Base-by-base conservation (phyloP, 2,329 filamentous ascomycete species). In the Aspergillus arachidicola region DNA sequence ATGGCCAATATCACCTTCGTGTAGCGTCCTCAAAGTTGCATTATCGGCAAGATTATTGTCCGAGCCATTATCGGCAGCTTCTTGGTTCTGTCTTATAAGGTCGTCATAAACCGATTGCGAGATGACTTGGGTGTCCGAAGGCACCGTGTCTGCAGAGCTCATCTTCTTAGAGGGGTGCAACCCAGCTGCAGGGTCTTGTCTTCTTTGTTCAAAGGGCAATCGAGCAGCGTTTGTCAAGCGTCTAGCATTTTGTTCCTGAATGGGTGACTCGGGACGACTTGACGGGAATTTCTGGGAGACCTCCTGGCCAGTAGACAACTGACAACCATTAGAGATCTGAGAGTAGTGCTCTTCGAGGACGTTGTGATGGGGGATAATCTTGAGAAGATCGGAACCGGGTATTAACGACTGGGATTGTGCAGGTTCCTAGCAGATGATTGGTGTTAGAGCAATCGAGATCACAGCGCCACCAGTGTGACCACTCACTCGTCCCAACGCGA, bases 101-200 rank as follows among this genome's bases (percentile, higher is more conserved):
- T 71, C 73, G 60, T 81, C 79, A 58, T 76, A 80, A 26, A 79
- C 75, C 14, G 80, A 81, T 61, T 80, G 80, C 6, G 80, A 81
- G 48, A 82, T 71, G 19, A 78, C 75, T 67, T 82, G 80, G 11
- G 80, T 82, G 64, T 81, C 79, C 26, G 76, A 75, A 28, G 77
- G 73, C 4, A 69, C 68, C 51, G 71, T 71, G n/a, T 76, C 74
- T 32, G 70, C 72, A 26, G 73, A 73, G 41, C 69, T 72, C 76
- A 80, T 80, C 54, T 73, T 76, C 38, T 60, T 65, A 38, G 38
- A 30, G 11, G 60, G 26, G 38, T 69, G 70, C 34, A 69, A 69
- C 9, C 69, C 68, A 10, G 71, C 61, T 6, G 43, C 11, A 23
- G 19, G 19, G 69, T 32, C 50, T 23, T 63, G 66, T 57, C 65